Evolutionary conservation across 2,329 filamentous ascomycete genomes (phyloP).

Genomic region (Talaromyces albobiverticillius): DNA sequence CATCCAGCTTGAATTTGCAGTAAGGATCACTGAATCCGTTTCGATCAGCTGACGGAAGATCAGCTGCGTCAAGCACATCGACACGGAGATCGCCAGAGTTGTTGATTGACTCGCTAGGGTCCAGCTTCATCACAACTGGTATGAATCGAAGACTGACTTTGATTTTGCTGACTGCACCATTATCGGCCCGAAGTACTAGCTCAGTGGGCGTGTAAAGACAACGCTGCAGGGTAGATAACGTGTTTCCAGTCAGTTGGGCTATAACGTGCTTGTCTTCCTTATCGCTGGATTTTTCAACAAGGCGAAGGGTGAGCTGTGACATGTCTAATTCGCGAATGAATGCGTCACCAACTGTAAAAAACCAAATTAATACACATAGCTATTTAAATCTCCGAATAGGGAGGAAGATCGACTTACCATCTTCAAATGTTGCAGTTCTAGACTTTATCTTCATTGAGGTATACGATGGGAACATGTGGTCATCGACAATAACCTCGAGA

Average conservation of each 20-base stretch:
- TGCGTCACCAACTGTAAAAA: conserved; percentile 69
- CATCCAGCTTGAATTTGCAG: conserved; percentile 90
- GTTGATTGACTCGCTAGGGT: conserved; percentile 96
- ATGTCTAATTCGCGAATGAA: conserved; percentile 97
- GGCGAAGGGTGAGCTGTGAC: conserved; percentile 82
- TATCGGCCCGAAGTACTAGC: conserved; percentile 72
- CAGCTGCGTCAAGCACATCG: conserved; percentile 80
- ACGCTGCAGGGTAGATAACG: conserved; percentile 81
- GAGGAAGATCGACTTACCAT: conserved; percentile 53
- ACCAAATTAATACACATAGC: no score
- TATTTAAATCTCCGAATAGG: not conserved
- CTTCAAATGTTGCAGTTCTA: conserved; percentile 72
- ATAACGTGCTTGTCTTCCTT: conserved; percentile 69
- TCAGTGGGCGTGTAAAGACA: conserved; percentile 88
- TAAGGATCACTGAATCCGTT: conserved; percentile 98
- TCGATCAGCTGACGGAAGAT: conserved; percentile 89
- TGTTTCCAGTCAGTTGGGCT: conserved; percentile 79
- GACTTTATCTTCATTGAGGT: conserved; percentile 71
- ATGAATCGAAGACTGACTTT: conserved; percentile 94
- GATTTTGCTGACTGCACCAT: conserved; percentile 73
- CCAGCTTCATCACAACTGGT: conserved; percentile 87
- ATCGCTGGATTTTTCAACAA: conserved; percentile 74
- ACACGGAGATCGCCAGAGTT: conserved; percentile 95
- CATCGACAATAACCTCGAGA: conserved; percentile 88
- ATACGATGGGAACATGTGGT: conserved; percentile 90